Evolutionary conservation across 139 green algal species (phyloP).

Genomic region (Tetraselmis chui): DNA sequence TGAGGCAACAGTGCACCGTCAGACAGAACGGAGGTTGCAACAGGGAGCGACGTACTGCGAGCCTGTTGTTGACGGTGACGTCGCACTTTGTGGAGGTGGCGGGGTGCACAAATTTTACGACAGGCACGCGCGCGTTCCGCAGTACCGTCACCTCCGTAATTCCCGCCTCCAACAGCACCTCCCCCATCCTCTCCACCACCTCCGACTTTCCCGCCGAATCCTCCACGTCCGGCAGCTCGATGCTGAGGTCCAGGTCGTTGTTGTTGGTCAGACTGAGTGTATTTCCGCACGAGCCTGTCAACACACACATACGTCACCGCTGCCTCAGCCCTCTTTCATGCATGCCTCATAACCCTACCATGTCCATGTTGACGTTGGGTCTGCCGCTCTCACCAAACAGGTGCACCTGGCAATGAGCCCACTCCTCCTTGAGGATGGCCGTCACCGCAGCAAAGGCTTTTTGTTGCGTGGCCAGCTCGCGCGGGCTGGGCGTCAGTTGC

Average conservation of each 20-base stretch:
- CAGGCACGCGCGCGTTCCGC: constrained; percentile 70
- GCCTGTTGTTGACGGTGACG: constrained; percentile 19
- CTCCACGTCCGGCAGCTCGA: constrained; percentile 37
- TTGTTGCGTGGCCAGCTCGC: constrained; percentile 37
- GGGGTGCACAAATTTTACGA: constrained; percentile 72
- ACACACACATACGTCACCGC: background rate
- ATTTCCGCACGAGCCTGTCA: constrained; percentile 46
- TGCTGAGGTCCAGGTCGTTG: constrained; percentile 75
- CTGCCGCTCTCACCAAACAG: constrained; percentile 41
- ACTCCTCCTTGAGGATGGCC: constrained; percentile 33
- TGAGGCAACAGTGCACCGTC: no score
- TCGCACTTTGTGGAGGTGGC: constrained; percentile 32
- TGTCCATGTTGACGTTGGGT: background rate
- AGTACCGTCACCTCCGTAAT: constrained; percentile 46
- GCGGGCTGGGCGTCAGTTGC: constrained; percentile 28
- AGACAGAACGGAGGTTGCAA: no score
- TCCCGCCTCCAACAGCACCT: constrained; percentile 41
- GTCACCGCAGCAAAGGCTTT: constrained; percentile 32
- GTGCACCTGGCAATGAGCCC: constrained; percentile 37
- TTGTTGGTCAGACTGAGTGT: constrained; percentile 51
- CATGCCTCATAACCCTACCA: background rate
- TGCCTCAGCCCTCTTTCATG: no score
- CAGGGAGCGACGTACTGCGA: background rate
- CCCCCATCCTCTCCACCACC: constrained; percentile 46
- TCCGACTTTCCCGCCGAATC: constrained; percentile 28